A percentile compares a stretch with the other conserved stretches of the same genome.
Conservation (phyloP, 1,139 yeast genomes). For the Sugiyamaella neomexicana region DNA sequence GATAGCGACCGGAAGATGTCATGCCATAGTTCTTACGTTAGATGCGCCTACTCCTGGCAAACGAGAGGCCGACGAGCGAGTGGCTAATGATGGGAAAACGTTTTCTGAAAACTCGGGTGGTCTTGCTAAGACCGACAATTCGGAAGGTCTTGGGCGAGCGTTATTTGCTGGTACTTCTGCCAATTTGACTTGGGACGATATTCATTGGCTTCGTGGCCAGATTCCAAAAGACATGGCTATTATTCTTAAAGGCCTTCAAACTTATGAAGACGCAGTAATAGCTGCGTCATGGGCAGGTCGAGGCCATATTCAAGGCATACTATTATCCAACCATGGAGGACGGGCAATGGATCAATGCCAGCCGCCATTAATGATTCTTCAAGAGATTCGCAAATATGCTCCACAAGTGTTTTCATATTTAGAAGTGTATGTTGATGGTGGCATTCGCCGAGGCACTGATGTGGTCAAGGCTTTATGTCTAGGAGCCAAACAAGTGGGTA, state of each 20-base stretch:
- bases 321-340: slow-evolving; percentile 62
- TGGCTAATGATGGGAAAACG: slow-evolving; percentile 48
- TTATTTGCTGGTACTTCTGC: slow-evolving; percentile 84
- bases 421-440: slow-evolving; percentile 72
- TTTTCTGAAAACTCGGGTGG: slow-evolving; percentile 40
- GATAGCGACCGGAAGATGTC: slow-evolving; percentile 42
- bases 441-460: slow-evolving; percentile 76
- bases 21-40: slow-evolving; percentile 75
- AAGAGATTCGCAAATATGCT: slow-evolving; percentile 53
- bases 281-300: slow-evolving; percentile 52
- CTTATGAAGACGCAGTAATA: slow-evolving; percentile 62
- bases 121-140: slow-evolving; percentile 58
- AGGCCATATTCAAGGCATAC: slow-evolving; percentile 49
- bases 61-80: slow-evolving; percentile 66
- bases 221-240: slow-evolving; percentile 60
- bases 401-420: slow-evolving; percentile 50
- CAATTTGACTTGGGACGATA: slow-evolving; percentile 65
- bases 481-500: slow-evolving; percentile 82
- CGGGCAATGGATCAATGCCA: slow-evolving; percentile 71
- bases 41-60: slow-evolving; percentile 96
- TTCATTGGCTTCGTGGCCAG: slow-evolving; percentile 53
- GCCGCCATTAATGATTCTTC: slow-evolving; percentile 66
- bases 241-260: slow-evolving; percentile 68
- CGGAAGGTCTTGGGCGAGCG: slow-evolving; percentile 87
- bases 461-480: slow-evolving; percentile 68